Conservation (phyloP, 805 yeast species). For the Saccharomycopsis schoenii region DNA sequence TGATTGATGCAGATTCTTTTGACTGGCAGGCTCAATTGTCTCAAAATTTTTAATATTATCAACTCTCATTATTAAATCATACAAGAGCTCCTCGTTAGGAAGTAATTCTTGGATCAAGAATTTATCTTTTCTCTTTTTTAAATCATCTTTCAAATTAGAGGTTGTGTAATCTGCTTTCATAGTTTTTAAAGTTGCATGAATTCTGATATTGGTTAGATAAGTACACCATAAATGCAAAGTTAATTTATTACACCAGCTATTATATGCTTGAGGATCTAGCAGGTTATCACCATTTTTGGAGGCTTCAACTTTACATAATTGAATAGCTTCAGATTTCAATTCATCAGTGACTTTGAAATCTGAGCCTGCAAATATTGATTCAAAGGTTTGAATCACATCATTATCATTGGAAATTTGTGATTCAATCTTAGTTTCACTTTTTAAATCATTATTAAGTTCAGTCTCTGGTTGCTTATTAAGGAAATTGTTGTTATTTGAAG, state of each 20-base stretch:
- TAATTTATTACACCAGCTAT: neutral
- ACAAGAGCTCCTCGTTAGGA: neutral
- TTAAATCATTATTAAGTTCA: neutral
- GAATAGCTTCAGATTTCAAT: neutral
- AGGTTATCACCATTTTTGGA: neutral
- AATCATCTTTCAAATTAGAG: neutral
- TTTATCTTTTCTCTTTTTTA: neutral
- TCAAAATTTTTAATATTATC: neutral
- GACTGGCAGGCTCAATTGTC: neutral
- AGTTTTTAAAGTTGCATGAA: neutral
- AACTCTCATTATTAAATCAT: neutral
- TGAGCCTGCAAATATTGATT: neutral
- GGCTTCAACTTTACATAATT: neutral
- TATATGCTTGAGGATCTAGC: neutral
- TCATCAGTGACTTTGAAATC: neutral
- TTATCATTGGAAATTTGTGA: neutral
- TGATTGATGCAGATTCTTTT: neutral
- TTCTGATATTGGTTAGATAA: neutral
- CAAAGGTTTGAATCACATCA: neutral
- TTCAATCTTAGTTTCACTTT: neutral
- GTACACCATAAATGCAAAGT: neutral
- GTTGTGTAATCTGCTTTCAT: neutral
- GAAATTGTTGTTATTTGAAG: neutral
- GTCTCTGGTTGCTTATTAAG: neutral
- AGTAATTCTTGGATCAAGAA: neutral